A percentile compares a stretch with the other conserved stretches of the same genome.
Conservation (phyloP, 108 stramenopile species). For the Conticribra guillardii region DNA sequence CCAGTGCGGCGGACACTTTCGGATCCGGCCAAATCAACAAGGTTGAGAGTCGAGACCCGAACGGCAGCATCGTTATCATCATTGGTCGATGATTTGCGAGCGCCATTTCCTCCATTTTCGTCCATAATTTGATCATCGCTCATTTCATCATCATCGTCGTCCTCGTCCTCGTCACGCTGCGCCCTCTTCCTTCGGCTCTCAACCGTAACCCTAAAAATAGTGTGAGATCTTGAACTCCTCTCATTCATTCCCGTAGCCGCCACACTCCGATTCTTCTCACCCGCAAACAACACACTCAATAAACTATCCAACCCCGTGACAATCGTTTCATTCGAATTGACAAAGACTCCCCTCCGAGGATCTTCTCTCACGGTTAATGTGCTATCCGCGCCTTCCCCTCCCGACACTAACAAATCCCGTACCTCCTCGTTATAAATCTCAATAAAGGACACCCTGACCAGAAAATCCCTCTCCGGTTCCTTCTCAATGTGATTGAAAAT, state of each 20-base stretch:
- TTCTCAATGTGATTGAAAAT: slow-evolving; percentile 78
- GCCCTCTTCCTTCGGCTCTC: slow-evolving; percentile 79
- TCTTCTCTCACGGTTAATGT: slow-evolving; percentile 89
- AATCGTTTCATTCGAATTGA: slow-evolving; percentile 84
- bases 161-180: not conserved
- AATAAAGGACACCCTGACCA: slow-evolving; percentile 93
- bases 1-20: slow-evolving; percentile 94
- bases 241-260: slow-evolving; percentile 97
- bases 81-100: slow-evolving; percentile 6
- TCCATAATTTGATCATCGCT: slow-evolving; percentile 38
- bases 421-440: slow-evolving; percentile 99
- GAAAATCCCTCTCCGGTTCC: slow-evolving; percentile 68
- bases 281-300: slow-evolving; percentile 72
- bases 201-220: slow-evolving; percentile 94
- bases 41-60: slow-evolving; percentile 82
- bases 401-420: slow-evolving; percentile 85
- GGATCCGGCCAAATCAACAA: slow-evolving; percentile 92
- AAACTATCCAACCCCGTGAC: slow-evolving; percentile 84
- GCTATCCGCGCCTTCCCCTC: slow-evolving; percentile 36
- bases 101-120: slow-evolving; percentile 23
- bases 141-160: slow-evolving; percentile 14
- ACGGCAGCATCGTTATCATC: slow-evolving; percentile 73
- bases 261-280: slow-evolving; percentile 89
- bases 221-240: slow-evolving; percentile 94
- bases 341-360: slow-evolving; percentile 94